Evolutionary conservation across 1,139 yeast species (phyloP).

Genomic region (Yamadazyma atmosphaerica): DNA sequence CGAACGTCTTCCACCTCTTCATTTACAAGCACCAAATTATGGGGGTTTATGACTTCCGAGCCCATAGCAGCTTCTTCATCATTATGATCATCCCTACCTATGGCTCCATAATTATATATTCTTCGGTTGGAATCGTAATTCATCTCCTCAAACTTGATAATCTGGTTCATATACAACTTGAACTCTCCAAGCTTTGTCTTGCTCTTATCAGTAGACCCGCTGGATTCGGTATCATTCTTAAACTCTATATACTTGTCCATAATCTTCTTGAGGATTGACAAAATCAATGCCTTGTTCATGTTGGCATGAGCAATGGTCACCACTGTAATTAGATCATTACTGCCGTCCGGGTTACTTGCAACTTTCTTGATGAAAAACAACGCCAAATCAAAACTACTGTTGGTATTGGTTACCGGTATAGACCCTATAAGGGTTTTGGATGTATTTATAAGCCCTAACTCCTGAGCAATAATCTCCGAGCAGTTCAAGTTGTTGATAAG

Average conservation of each 20-base stretch:
- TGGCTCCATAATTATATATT: constrained; percentile 38
- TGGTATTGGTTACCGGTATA: constrained; percentile 33
- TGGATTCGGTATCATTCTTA: constrained; percentile 25
- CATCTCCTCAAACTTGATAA: constrained; percentile 50
- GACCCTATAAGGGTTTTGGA: constrained; percentile 47
- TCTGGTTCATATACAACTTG: constrained; percentile 52
- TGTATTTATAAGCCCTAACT: constrained; percentile 53
- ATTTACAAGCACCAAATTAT: constrained; percentile 40
- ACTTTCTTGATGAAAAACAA: constrained; percentile 52
- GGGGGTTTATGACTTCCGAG: constrained; percentile 33
- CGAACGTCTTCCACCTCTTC: constrained; percentile 56
- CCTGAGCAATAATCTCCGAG: constrained; percentile 55
- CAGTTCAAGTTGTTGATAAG: constrained; percentile 45
- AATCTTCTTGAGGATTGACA: constrained; percentile 49
- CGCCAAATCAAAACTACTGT: constrained; percentile 32
- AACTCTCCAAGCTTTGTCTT: constrained; percentile 46
- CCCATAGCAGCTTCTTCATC: constrained; percentile 20
- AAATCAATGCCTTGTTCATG: constrained; percentile 45
- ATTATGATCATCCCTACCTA: constrained; percentile 12
- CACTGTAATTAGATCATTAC: constrained; percentile 52
- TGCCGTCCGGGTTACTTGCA: constrained; percentile 41
- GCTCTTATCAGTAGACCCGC: constrained; percentile 15
- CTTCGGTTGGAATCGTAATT: constrained; percentile 39
- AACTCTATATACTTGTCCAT: constrained; percentile 51
- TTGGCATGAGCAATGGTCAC: constrained; percentile 46